These are phyloP conservation scores for Aspergillaceae sp. DNA, from an alignment of 2,329 filamentous ascomycete species.

Conservation along the genomic window DNA sequence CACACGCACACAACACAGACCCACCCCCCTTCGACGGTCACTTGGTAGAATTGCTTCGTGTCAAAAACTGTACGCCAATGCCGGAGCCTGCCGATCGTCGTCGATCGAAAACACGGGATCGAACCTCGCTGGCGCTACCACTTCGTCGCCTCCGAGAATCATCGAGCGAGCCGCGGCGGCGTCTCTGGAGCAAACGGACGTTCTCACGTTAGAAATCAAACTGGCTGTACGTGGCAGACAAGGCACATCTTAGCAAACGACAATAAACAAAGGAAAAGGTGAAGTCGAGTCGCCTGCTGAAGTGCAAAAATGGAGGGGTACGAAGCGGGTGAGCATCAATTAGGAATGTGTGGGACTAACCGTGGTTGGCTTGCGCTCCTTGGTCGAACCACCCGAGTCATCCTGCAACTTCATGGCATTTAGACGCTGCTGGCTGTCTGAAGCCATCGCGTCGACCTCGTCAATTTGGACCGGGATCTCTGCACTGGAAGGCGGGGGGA, in stretches of 20 bases:
- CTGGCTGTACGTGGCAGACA: conserved; percentile 30
- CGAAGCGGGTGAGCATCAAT: conserved; percentile 15
- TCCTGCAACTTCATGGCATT: conserved; percentile 89
- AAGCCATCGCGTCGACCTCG: conserved; percentile 68
- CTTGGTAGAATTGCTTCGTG: conserved; percentile 37
- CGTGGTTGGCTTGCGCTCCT: conserved; percentile 47
- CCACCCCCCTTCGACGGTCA: conserved; percentile 14
- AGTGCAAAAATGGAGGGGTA: conserved; percentile 10
- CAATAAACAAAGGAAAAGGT: conserved; percentile 12
- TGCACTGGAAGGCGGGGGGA: conserved; percentile 29
- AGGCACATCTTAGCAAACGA: conserved; percentile 34
- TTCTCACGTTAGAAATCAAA: conserved; percentile 40
- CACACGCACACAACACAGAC: background rate
- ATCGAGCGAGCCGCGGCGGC: conserved; percentile 35
- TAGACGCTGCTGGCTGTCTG: conserved; percentile 77
- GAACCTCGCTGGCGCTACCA: conserved; percentile 34
- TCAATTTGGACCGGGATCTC: conserved; percentile 46
- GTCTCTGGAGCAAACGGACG: conserved; percentile 40
- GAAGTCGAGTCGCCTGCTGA: background rate
- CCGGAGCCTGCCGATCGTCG: conserved; percentile 33
- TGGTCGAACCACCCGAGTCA: conserved; percentile 38
- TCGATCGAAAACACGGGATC: conserved; percentile 15
- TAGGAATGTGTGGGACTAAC: conserved; percentile 33
- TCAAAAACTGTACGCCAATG: conserved; percentile 27
- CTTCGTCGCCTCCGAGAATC: conserved; percentile 34